Conservation (phyloP, 139 green algal species). For the Ulvella scutata region DNA sequence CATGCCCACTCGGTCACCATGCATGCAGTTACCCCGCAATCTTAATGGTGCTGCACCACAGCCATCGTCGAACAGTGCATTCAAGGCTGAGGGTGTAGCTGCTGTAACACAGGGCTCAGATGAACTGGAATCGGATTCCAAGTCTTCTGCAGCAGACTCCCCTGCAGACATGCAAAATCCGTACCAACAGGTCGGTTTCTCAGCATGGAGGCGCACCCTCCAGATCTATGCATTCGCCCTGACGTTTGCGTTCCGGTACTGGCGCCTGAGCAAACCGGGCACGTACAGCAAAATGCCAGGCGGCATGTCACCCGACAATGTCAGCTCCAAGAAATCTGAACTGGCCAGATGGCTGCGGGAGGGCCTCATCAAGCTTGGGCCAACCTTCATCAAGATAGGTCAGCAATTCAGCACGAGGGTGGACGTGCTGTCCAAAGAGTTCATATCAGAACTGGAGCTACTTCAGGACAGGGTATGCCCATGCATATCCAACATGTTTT, state of each 20-base stretch:
- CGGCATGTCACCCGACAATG: constrained; percentile 38
- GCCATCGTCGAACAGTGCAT: too few species aligned
- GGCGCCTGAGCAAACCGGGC: constrained; percentile 36
- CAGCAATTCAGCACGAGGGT: constrained; percentile 95
- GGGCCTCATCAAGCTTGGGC: constrained; percentile 78
- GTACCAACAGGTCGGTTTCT: not conserved
- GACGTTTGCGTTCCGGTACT: constrained; percentile 61
- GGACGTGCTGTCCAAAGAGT: constrained; percentile 87
- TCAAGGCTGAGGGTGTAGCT: too few species aligned
- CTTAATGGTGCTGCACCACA: too few species aligned
- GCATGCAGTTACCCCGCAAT: too few species aligned
- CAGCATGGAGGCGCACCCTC: constrained; percentile 54
- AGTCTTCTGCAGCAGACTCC: too few species aligned
- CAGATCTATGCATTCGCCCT: constrained; percentile 93
- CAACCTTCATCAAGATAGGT: constrained; percentile 81
- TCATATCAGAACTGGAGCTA: constrained; percentile 89
- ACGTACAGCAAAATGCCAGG: constrained; percentile 51
- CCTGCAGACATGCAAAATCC: too few species aligned
- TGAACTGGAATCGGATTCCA: too few species aligned
- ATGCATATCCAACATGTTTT: not conserved
- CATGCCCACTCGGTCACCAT: too few species aligned
- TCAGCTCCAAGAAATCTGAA: constrained; percentile 35
- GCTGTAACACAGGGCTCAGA: too few species aligned
- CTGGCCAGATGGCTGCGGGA: constrained; percentile 91
- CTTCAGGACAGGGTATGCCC: constrained; percentile 44